Evolutionary conservation across 805 yeast genomes (phyloP).

Genomic region (Komagataella populi): DNA sequence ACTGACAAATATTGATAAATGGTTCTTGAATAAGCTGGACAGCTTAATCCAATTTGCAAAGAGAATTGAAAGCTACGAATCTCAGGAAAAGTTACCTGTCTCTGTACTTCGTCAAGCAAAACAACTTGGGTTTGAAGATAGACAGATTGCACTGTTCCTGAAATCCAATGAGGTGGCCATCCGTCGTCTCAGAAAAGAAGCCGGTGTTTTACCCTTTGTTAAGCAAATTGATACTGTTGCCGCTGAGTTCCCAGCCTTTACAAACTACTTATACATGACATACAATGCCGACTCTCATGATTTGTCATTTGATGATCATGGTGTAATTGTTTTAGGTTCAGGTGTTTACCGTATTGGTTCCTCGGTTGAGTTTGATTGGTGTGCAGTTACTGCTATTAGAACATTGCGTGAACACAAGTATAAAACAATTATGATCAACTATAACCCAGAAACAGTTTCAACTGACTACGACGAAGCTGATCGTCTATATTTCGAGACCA

Average conservation of each 20-base stretch:
- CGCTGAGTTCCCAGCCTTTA: slow-evolving; percentile 95
- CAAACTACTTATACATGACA: slow-evolving; percentile 90
- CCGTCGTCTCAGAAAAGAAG: slow-evolving; percentile 77
- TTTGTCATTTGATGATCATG: slow-evolving; percentile 79
- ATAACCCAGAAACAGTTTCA: slow-evolving; percentile 98
- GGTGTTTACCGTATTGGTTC: slow-evolving; percentile 99
- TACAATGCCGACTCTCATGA: slow-evolving; percentile 87
- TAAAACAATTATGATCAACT: slow-evolving; percentile 93
- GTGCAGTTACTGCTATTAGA: slow-evolving; percentile 95
- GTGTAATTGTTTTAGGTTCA: slow-evolving; percentile 91
- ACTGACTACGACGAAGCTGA: slow-evolving; percentile 98
- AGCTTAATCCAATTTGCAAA: slow-evolving; percentile 63
- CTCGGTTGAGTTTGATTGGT: slow-evolving; percentile 98
- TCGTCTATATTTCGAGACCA: slow-evolving; percentile 89
- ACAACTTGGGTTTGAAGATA: slow-evolving; percentile 93
- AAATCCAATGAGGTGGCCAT: slow-evolving; percentile 87
- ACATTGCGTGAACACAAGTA: slow-evolving; percentile 76
- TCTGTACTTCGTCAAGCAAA: slow-evolving; percentile 69
- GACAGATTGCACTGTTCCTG: slow-evolving; percentile 85
- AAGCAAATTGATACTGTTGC: slow-evolving; percentile 98
- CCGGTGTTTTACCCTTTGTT: slow-evolving; percentile 81
- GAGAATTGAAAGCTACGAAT: slow-evolving; percentile 40
- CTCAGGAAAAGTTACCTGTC: slow-evolving; percentile 49
- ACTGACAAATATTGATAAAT: slow-evolving; percentile 83
- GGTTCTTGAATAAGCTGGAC: slow-evolving; percentile 86